Conservation (phyloP, 768 basidiomycete species). For the Lepiota venenata region DNA sequence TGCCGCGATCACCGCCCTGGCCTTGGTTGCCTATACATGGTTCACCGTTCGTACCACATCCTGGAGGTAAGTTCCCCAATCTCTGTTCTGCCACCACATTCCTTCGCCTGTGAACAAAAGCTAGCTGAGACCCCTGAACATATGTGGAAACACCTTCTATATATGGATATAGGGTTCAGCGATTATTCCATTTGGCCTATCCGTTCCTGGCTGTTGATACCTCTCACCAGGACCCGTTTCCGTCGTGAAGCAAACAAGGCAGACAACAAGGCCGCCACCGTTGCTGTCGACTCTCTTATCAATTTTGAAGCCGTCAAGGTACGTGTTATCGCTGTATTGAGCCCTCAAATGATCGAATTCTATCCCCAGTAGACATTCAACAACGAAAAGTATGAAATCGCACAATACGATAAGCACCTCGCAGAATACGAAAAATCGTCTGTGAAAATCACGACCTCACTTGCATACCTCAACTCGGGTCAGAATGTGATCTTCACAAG, state of each 20-base stretch:
- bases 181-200: no score
- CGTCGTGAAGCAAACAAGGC: conserved; percentile 94
- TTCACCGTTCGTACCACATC: conserved; percentile 95
- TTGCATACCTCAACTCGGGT: conserved; percentile 92
- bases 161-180: no score
- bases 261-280: conserved; percentile 93
- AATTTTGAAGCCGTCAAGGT: conserved; percentile 99
- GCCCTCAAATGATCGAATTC: conserved; percentile 6
- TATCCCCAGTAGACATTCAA: conserved; percentile 77
- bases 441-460: conserved; percentile 90
- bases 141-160: no score
- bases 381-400: conserved; percentile 90
- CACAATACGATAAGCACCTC: conserved; percentile 89
- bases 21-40: conserved; percentile 93
- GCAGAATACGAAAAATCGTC: conserved; percentile 87
- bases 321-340: conserved; percentile 8
- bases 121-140: no score
- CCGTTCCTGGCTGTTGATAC: no score
- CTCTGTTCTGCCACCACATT: not conserved
- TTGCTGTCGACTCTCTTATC: conserved; percentile 92
- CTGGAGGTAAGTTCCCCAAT: conserved; percentile 67
- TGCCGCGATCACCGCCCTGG: conserved; percentile 81
- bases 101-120: no score
- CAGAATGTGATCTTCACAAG: conserved; percentile 96
- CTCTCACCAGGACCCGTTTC: conserved; percentile 64